Percentiles rank a stretch among this genome's conserved stretches.
Conservation (phyloP, 2,329 filamentous ascomycete species). For the Alternaria panax region DNA sequence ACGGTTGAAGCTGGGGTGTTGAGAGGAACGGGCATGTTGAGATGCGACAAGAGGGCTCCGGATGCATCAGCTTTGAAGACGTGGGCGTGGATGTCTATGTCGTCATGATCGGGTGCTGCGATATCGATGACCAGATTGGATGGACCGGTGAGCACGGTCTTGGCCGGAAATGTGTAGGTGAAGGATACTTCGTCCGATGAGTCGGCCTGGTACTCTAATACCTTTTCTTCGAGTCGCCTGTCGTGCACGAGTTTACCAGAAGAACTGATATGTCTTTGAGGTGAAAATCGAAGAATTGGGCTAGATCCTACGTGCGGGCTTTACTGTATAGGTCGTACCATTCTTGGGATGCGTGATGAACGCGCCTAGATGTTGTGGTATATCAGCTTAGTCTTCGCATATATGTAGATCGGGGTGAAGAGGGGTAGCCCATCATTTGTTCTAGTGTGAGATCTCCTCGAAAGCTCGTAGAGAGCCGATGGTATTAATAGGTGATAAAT, state of each 20-base stretch:
- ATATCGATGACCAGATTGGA: constrained; percentile 49
- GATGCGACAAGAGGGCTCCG: not conserved
- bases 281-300: constrained; percentile 56
- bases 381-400: not conserved
- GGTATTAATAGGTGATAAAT: constrained; percentile 18
- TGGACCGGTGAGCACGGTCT: not conserved
- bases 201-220: not conserved
- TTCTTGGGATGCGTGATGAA: constrained; percentile 17
- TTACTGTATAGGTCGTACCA: constrained; percentile 26
- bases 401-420: not conserved
- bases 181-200: not conserved
- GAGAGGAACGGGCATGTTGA: not conserved
- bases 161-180: not conserved
- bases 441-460: not conserved
- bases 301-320: constrained; percentile 16
- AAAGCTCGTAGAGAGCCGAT: constrained; percentile 19
- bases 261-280: constrained; percentile 43
- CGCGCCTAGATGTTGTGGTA: constrained; percentile 12
- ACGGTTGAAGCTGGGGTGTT: not conserved
- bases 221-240: not conserved
- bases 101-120: constrained; percentile 51
- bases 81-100: constrained; percentile 44
- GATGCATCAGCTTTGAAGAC: constrained; percentile 28
- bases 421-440: constrained; percentile 7
- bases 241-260: not conserved